Conservation (phyloP, 345 rosid species). For the Populus pruinosa region DNA sequence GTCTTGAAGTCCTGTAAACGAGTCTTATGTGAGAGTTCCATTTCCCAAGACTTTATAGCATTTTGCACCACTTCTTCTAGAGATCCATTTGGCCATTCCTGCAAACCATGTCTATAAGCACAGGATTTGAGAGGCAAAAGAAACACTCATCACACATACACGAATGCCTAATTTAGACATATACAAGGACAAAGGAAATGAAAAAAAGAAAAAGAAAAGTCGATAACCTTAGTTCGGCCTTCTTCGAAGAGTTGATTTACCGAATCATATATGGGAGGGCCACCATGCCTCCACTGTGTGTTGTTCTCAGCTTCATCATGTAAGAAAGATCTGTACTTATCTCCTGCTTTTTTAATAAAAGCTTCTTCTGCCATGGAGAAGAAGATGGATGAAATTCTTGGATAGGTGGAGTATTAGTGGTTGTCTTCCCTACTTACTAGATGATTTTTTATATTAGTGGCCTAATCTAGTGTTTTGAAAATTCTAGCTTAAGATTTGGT, state of each 20-base stretch:
- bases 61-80: slow-evolving; percentile 76
- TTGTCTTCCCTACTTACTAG: too few species aligned
- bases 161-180: background rate
- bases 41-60: slow-evolving; percentile 83
- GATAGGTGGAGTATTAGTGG: too few species aligned
- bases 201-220: background rate
- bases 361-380: slow-evolving; percentile 26
- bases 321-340: slow-evolving; percentile 64
- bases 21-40: slow-evolving; percentile 76
- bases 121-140: background rate
- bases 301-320: slow-evolving; percentile 31
- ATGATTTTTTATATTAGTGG: too few species aligned
- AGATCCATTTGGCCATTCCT: slow-evolving; percentile 81
- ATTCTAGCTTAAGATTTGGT: too few species aligned
- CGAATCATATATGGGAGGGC: slow-evolving; percentile 48
- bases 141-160: background rate
- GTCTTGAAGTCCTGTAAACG: slow-evolving; percentile 65
- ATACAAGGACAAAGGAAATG: too few species aligned
- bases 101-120: background rate
- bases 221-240: slow-evolving; percentile 32
- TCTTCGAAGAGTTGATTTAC: slow-evolving; percentile 55
- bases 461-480: too few species aligned
- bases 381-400: too few species aligned
- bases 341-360: slow-evolving; percentile 19
- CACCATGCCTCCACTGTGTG: slow-evolving; percentile 61